Conservation (phyloP, 2,329 filamentous ascomycete genomes). For the Fusarium drepaniforme region DNA sequence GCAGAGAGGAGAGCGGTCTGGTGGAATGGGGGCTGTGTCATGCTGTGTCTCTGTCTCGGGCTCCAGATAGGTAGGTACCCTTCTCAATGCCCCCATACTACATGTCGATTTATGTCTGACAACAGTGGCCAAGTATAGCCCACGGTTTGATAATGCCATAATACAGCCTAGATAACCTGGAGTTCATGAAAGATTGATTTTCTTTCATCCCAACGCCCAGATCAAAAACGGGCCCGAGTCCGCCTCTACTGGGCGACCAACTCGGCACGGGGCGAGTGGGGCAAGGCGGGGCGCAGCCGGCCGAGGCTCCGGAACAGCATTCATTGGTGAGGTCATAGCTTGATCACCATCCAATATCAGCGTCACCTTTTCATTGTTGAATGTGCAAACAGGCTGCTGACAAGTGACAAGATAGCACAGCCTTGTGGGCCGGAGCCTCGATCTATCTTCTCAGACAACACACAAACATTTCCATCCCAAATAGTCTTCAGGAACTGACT, state of each 20-base stretch:
- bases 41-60: background rate
- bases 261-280: constrained; percentile 32
- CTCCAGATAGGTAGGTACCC: background rate
- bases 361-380: constrained; percentile 13
- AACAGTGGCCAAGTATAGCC: background rate
- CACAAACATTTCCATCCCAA: background rate
- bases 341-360: constrained; percentile 15
- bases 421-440: background rate
- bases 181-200: constrained; percentile 3
- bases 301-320: background rate
- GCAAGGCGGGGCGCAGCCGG: constrained; percentile 31
- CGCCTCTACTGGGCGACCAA: background rate
- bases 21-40: constrained; percentile 27
- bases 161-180: background rate
- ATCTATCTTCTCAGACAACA: background rate
- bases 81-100: background rate
- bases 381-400: background rate
- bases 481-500: background rate
- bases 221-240: constrained; percentile 17
- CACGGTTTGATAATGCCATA: background rate
- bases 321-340: constrained; percentile 38
- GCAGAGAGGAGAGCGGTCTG: background rate
- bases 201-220: constrained; percentile 8
- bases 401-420: background rate
- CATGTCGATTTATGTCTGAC: background rate